Evolutionary conservation across 441 rosid genomes (phyloP).

Genomic region (Brassica hybrid): DNA sequence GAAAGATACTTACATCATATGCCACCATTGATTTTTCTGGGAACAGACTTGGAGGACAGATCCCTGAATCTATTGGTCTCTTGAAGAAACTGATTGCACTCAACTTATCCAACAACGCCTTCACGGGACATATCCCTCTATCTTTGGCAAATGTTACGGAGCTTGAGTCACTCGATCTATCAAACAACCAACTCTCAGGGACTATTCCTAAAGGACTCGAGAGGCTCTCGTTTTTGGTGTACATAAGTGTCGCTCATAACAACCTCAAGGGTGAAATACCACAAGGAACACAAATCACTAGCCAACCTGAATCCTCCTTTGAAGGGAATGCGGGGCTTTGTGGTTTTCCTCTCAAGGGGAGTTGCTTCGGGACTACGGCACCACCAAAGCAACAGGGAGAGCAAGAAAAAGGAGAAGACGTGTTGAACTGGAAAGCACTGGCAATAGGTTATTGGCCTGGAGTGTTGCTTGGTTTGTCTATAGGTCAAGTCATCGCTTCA

Average conservation of each 20-base stretch:
- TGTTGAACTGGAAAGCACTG: neutral
- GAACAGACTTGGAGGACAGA: conserved; percentile 38
- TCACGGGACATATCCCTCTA: conserved; percentile 36
- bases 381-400: conserved; percentile 1
- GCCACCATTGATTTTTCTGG: neutral
- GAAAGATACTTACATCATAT: neutral
- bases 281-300: conserved; percentile 22
- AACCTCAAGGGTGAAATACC: conserved; percentile 55
- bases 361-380: conserved; percentile 4
- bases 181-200: conserved; percentile 38
- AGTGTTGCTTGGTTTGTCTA: neutral
- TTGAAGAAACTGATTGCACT: conserved; percentile 32
- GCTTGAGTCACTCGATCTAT: conserved; percentile 43
- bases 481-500: neutral
- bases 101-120: conserved; percentile 44
- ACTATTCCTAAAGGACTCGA: conserved; percentile 38
- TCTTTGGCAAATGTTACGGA: conserved; percentile 18
- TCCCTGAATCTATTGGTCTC: conserved; percentile 29
- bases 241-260: conserved; percentile 51
- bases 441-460: neutral
- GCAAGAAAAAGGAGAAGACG: neutral
- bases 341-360: conserved; percentile 43
- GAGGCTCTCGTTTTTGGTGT: conserved; percentile 10
- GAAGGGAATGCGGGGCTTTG: conserved; percentile 48
- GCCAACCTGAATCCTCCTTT: conserved; percentile 44